Evolutionary conservation across 441 rosid genomes (phyloP), one percentile per base, ranked within the genome.

Genomic region (Bruguiera hainesii): DNA sequence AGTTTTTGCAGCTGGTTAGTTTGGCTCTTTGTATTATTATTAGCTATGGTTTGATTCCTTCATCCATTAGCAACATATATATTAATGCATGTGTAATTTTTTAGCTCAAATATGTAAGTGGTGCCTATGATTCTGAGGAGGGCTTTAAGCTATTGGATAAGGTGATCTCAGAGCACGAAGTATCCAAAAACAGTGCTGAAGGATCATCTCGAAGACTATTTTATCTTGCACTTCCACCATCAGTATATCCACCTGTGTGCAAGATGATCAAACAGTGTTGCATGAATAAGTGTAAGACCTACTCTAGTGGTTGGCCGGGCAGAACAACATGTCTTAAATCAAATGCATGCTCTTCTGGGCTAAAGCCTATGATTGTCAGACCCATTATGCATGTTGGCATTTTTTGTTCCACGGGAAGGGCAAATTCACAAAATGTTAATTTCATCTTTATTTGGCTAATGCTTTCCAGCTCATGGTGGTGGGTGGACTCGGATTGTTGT

Each of bases 401-500:
- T 65, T 59, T 49, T 49, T 25, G 55, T 20, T 57, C 26, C 58
- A 10, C 30, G 7, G 29, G 15, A 6, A 31, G 21, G 16, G 6
- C 19, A 63, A 48, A 8, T 23, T 26, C 53, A 25, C 16, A 30
- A 66, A 26, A 29, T 56, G 25, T 60, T 53, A 8, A 56, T 18
- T 6, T 8, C 60, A 23, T 16, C 25, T 20, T 20, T 23, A 25
- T 49, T 60, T 26, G 11, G 39, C 13, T 71, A 39, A 63, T 4
- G 53, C 21, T 63, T 70, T 72, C 23, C 83, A 95, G 99, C 90
- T 82, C 86, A 87, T 81, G 83, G 79, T 73, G 90, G 96, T 71
- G 98, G 99, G 70, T 96, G 99, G 99, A 90, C 98, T 73, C 83
- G 99, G 56, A 85, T 96, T 60, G 96, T 96, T 74, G 93, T 93